Conservation (phyloP, 192 early-diverging fungal species). For the Allomyces macrogynus region DNA sequence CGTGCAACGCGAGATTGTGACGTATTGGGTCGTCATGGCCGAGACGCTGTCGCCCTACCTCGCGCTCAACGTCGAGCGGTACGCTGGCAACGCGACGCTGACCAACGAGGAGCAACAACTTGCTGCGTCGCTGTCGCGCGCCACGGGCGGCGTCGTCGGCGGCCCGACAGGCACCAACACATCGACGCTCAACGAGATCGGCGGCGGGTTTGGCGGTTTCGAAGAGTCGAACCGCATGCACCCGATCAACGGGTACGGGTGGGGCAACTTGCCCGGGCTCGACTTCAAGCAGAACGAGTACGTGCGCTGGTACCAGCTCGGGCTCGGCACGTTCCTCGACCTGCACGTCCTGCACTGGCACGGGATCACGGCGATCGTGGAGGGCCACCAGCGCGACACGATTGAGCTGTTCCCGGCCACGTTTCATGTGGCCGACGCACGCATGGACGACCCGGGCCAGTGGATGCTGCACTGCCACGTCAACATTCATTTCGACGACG, state of each 20-base stretch:
- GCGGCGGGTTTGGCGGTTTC: neutral
- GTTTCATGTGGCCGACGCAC: no score
- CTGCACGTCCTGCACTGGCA: constrained; percentile 19
- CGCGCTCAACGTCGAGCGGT: neutral
- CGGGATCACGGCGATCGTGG: no score
- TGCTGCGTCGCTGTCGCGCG: neutral
- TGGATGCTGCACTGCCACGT: no score
- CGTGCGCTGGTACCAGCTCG: neutral
- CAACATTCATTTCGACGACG: constrained; percentile 13
- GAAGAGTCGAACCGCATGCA: neutral
- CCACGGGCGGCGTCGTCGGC: no score
- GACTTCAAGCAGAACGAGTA: neutral
- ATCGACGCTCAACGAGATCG: neutral
- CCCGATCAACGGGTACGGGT: neutral
- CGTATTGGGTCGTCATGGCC: constrained; percentile 17
- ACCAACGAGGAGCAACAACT: neutral
- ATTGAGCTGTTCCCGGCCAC: no score
- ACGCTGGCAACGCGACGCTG: neutral
- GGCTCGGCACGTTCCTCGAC: constrained; percentile 3
- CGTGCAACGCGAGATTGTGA: constrained; percentile 17
- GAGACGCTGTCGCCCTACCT: no score
- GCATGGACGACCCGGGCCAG: no score
- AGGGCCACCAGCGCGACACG: no score
- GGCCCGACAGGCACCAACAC: neutral
- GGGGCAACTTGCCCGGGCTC: neutral